These are phyloP conservation scores for Rhodotorula sp. DNA, from an alignment of 1,284 basidiomycete species.

Conservation along the genomic window DNA sequence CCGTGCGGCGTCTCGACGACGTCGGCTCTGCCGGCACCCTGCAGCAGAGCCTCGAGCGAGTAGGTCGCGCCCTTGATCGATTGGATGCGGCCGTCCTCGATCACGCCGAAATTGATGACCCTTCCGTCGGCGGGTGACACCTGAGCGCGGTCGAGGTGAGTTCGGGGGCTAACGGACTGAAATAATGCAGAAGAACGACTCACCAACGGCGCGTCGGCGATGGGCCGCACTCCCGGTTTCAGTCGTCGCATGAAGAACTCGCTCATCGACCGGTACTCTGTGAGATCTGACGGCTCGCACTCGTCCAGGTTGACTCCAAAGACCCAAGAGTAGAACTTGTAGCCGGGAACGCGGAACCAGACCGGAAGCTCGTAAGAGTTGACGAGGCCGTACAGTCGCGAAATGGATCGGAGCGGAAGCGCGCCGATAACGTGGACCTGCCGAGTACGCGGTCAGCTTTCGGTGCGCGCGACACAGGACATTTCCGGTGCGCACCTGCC, in stretches of 20 bases:
- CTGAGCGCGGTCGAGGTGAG: slow-evolving; percentile 49
- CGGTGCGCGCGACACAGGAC: neutral
- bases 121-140: slow-evolving; percentile 92
- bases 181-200: slow-evolving; percentile 42
- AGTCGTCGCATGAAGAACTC: slow-evolving; percentile 94
- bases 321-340: slow-evolving; percentile 76
- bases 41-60: slow-evolving; percentile 83
- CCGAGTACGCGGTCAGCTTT: neutral
- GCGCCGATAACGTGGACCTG: slow-evolving; percentile 95
- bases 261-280: slow-evolving; percentile 74
- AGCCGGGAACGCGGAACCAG: slow-evolving; percentile 88
- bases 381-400: slow-evolving; percentile 91
- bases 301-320: slow-evolving; percentile 96
- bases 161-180: neutral
- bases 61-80: slow-evolving; percentile 99
- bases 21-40: slow-evolving; percentile 27
- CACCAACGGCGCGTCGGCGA: slow-evolving; percentile 72
- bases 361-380: slow-evolving; percentile 79
- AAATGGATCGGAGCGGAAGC: slow-evolving; percentile 88
- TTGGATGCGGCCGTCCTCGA: slow-evolving; percentile 78
- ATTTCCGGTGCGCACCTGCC: slow-evolving; percentile 69
- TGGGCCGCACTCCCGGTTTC: slow-evolving; percentile 75
- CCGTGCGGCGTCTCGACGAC: slow-evolving; percentile 30
- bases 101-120: slow-evolving; percentile 87
- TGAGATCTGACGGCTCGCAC: slow-evolving; percentile 75